Conservation (phyloP, 495 filamentous ascomycete species). For the Rhizodiscina lignyota region DNA sequence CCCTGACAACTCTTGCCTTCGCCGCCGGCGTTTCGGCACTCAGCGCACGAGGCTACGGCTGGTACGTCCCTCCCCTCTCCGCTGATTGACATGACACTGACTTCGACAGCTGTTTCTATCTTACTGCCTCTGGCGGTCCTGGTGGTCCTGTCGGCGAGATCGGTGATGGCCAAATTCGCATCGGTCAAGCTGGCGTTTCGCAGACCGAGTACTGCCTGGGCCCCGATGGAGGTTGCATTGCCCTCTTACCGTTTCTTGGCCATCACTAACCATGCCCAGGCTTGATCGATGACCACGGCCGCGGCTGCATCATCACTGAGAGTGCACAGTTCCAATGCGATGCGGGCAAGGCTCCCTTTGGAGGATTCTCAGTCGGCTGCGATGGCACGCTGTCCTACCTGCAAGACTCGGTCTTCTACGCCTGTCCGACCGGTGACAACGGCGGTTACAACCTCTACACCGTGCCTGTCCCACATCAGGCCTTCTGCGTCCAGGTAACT, state of each 20-base stretch:
- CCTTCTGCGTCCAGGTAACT: too few species aligned
- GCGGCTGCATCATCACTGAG: not conserved
- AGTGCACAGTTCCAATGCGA: not conserved
- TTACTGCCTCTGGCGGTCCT: not conserved
- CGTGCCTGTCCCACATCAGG: not conserved
- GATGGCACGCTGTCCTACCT: conserved; percentile 4
- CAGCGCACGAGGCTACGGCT: not conserved
- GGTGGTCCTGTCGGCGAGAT: not conserved
- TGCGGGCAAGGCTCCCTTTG: not conserved
- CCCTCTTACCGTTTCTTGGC: too few species aligned
- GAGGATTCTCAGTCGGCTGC: not conserved
- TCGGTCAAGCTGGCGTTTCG: not conserved
- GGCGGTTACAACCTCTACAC: conserved; percentile 16
- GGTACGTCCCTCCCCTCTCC: not conserved
- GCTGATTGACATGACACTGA: not conserved
- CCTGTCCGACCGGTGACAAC: conserved; percentile 13
- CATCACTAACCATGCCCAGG: not conserved
- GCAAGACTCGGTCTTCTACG: conserved; percentile 4
- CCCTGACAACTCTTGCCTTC: too few species aligned
- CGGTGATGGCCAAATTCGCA: not conserved
- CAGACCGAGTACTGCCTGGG: not conserved
- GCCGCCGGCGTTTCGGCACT: not conserved
- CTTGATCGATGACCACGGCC: not conserved
- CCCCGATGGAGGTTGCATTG: not conserved
- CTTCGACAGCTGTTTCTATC: not conserved